Evolutionary conservation across 257 asterid genomes (phyloP), one percentile per base, ranked within the genome.

Genomic region (Osmanthus fragrans): DNA sequence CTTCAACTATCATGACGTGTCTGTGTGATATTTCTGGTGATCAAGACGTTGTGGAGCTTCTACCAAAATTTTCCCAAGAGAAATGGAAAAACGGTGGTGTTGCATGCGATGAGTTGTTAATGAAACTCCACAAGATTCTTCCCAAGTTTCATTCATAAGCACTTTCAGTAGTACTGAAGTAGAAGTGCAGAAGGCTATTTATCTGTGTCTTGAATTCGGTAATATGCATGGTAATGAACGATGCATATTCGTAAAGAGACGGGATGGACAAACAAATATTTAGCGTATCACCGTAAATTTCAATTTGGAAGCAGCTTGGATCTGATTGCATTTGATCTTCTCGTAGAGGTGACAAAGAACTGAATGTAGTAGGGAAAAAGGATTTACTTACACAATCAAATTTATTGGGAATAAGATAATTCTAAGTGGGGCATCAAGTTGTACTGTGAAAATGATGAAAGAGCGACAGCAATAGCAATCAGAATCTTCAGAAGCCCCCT

Each of bases 1-100:
- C 91, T 23, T 79, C 90, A 1, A 92, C 94, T 64, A 90, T 90
- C 81, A 70, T 92, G 73, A n/a, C 54, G 8, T 40, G 93, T 77
- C 39, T 92, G 3, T 84, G 91, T 78, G 81, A 88, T 72, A 30
- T 81, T 39, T 86, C 93, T 19, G 88, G 82, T 72, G 86, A 86
- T 68, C 73, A 81, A 34, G 77, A 88, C 34, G 77, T 89, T 71
- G 87, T 80, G 9, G 79, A 86, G 79, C 79, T 85, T 72, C 74
- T 92, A 32, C 97, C 97, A 21, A 80, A 70, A 39, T 90, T 90
- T 77, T 56, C 76, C 3, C 83, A 69, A 68, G 88, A 80, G 73
- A 78, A 76, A n/a, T 58, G 71, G 34, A 58, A 85, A 67, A 84
- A 78, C 32, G 73, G 82, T 60, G 84, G 86, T 77, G 40, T 75